Evolutionary conservation across 2,329 filamentous ascomycete species (phyloP), one percentile per base, ranked within the genome.

Genomic region (Fusarium sp.): DNA sequence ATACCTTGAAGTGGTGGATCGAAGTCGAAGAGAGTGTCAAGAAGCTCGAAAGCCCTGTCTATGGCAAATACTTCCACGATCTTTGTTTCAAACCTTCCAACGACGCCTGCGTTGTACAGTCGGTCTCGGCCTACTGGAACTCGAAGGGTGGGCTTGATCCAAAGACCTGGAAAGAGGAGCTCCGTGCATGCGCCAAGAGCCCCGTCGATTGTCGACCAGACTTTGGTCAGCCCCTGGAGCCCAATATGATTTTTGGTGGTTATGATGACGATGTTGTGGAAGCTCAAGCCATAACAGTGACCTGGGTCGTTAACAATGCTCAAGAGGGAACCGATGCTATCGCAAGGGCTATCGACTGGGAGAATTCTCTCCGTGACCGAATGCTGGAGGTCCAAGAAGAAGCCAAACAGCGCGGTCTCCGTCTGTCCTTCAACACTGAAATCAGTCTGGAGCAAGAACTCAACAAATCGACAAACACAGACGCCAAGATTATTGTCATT

Each of bases 401-500:
- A 79, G 96, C 96, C 9, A 79, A 79, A 5, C 84, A 90, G 20
- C 89, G 92, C 46, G 94, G 94, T 1, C 85, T 99, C 11, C 87
- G 96, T 20, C 82, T 99, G 34, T 98, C 94, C 9, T 99, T 98
- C 84, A 97, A 89, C 48, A 97, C 96, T 0, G 96, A 99, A 80
- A 92, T 95, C 78, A 97, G 94, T 77, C 82, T 99, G 63, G 95
- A 98, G 77, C 87, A 97, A 76, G 96, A 99, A 76, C 85, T 99
- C 58, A 99, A 97, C 83, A 97, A 98, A 80, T 97, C 94, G 36
- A 97, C 94, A 48, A 99, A 99, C 78, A 98, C 96, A 0, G 96
- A 99, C 78, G 96, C 95, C 43, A 97, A 95, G 78, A 99, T 99
- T 73, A 89, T 99, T 23, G 88, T 95, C 53, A 91, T 99, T 79